Evolutionary conservation across 1,284 basidiomycete species (phyloP).

Genomic region (Neonothopanus nambi): DNA sequence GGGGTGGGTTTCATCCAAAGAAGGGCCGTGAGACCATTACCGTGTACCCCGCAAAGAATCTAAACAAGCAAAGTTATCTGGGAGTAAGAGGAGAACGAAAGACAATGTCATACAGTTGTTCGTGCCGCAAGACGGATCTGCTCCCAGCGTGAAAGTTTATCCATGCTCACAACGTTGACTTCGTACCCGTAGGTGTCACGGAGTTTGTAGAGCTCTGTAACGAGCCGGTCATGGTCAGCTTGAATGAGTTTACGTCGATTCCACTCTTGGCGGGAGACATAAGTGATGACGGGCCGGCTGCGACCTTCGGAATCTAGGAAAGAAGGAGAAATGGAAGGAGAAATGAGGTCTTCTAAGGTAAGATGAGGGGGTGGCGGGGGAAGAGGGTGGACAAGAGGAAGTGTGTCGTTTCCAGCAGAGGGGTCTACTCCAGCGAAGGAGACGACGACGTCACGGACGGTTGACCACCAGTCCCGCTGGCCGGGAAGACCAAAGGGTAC

Average conservation of each 20-base stretch:
- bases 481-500: slow-evolving; percentile 75
- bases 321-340: slow-evolving; percentile 11
- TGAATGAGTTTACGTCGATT: slow-evolving; percentile 31
- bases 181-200: slow-evolving; percentile 35
- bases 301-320: slow-evolving; percentile 6
- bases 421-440: slow-evolving; percentile 63
- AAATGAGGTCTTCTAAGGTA: slow-evolving; percentile 6
- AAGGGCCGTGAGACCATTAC: slow-evolving; percentile 78
- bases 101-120: slow-evolving; percentile 33
- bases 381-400: not conserved
- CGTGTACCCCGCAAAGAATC: slow-evolving; percentile 80
- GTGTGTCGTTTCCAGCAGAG: slow-evolving; percentile 36
- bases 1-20: slow-evolving; percentile 75
- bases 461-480: slow-evolving; percentile 79
- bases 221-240: slow-evolving; percentile 30
- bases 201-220: slow-evolving; percentile 32
- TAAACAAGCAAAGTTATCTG: slow-evolving; percentile 26
- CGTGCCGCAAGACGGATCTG: slow-evolving; percentile 37
- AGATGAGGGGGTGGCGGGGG: slow-evolving; percentile 3
- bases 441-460: slow-evolving; percentile 72
- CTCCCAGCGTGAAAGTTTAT: slow-evolving; percentile 32
- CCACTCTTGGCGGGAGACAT: slow-evolving; percentile 38
- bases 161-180: slow-evolving; percentile 35
- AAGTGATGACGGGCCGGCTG: slow-evolving; percentile 36
- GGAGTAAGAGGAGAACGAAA: not conserved